Conservation (phyloP, 495 filamentous ascomycete species). For the Lichina pygmaea region DNA sequence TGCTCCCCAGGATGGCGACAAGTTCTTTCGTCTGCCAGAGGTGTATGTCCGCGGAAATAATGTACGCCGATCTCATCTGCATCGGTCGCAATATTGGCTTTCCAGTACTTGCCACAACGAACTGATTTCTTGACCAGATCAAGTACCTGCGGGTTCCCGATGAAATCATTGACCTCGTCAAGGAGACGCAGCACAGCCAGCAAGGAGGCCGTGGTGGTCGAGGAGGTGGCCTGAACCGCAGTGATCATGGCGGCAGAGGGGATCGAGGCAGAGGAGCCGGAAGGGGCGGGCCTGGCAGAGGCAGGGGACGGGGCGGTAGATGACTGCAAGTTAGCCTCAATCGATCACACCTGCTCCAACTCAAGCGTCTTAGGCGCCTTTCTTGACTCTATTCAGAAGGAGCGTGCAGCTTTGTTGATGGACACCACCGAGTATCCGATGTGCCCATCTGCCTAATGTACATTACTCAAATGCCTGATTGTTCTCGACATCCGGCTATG, state of each 20-base stretch:
- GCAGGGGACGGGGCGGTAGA: conserved; percentile 16
- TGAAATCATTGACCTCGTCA: conserved; percentile 80
- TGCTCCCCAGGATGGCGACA: conserved; percentile 46
- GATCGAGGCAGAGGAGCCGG: conserved; percentile 21
- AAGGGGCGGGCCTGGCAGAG: conserved; percentile 26
- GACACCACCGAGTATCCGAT: too few relatives aligned
- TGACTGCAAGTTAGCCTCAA: background rate
- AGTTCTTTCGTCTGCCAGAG: conserved; percentile 71
- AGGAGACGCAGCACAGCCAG: conserved; percentile 42
- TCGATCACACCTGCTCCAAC: too few relatives aligned
- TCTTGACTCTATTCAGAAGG: too few relatives aligned
- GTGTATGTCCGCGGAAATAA: conserved; percentile 95
- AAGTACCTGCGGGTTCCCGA: conserved; percentile 93
- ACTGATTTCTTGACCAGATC: conserved; percentile 31
- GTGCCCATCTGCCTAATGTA: too few relatives aligned
- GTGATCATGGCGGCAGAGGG: conserved; percentile 31
- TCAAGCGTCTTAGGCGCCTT: too few relatives aligned
- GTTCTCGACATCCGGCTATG: too few relatives aligned
- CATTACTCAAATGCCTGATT: too few relatives aligned
- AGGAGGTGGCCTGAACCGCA: conserved; percentile 34
- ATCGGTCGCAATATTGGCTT: background rate
- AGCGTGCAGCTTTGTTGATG: too few relatives aligned
- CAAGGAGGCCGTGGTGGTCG: conserved; percentile 32
- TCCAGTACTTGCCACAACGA: background rate
- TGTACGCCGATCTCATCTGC: conserved; percentile 21